Percentiles rank a stretch among this genome's conserved stretches.
Conservation (phyloP, 2,329 filamentous ascomycete genomes). For the Didymella arachidicola region DNA sequence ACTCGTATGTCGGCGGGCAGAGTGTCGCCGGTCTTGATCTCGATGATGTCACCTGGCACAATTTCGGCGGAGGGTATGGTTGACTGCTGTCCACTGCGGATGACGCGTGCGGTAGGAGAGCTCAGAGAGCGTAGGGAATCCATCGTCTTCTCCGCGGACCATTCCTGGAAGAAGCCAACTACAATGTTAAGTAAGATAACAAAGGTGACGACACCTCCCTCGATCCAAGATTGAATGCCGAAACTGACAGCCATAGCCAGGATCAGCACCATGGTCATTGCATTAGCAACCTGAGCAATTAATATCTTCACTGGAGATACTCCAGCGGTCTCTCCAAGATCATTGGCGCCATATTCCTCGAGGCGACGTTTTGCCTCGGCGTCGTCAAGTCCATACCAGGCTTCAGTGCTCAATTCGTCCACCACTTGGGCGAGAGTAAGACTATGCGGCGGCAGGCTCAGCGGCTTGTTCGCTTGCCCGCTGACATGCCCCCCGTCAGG, state of each 20-base stretch:
- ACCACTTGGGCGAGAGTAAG: constrained; percentile 61
- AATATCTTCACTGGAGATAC: constrained; percentile 77
- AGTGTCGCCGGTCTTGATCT: constrained; percentile 70
- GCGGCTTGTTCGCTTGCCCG: constrained; percentile 57
- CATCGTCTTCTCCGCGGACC: constrained; percentile 59
- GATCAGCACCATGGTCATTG: constrained; percentile 74
- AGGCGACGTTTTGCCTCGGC: constrained; percentile 67
- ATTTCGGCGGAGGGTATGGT: constrained; percentile 65
- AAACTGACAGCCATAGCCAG: constrained; percentile 59
- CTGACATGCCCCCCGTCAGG: constrained; percentile 44
- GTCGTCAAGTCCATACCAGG: constrained; percentile 70
- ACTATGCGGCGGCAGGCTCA: constrained; percentile 69
- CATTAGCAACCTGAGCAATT: constrained; percentile 76
- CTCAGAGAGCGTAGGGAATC: constrained; percentile 57
- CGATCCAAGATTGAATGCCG: constrained; percentile 57
- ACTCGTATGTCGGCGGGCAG: constrained; percentile 72
- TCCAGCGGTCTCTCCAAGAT: constrained; percentile 72
- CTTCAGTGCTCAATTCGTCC: constrained; percentile 66
- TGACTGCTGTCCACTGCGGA: constrained; percentile 63
- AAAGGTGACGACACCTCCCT: constrained; percentile 57
- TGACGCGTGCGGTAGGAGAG: constrained; percentile 55
- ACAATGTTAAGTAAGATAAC: constrained; percentile 57
- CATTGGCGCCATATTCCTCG: constrained; percentile 70
- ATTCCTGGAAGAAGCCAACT: constrained; percentile 58
- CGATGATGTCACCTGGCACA: constrained; percentile 72